A percentile compares a stretch with the other conserved stretches of the same genome.
These are phyloP conservation scores for Fusarium continuum DNA, from an alignment of 2,329 filamentous ascomycete species.

Conservation along the genomic window DNA sequence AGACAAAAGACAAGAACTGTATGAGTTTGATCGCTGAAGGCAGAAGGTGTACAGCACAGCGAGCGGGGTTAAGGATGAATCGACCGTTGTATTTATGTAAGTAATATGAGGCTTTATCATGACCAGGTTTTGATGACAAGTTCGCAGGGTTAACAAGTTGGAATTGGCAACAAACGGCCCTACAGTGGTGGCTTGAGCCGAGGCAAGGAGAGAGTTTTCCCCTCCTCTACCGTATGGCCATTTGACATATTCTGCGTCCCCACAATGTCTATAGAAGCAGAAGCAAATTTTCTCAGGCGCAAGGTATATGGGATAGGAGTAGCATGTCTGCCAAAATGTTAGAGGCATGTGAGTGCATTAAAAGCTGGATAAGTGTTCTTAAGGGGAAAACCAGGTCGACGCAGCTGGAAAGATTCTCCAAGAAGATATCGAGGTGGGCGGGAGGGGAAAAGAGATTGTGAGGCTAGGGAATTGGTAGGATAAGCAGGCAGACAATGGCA, in stretches of 20 bases:
- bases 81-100: neutral
- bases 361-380: neutral
- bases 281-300: neutral
- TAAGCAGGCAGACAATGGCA: neutral
- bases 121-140: neutral
- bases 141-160: neutral
- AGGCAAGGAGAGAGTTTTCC: neutral
- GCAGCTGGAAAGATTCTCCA: neutral
- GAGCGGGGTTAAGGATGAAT: neutral
- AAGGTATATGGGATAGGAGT: neutral
- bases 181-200: neutral
- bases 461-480: neutral
- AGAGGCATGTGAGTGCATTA: neutral
- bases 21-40: neutral
- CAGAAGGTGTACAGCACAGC: neutral
- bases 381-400: neutral
- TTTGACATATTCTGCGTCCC: neutral
- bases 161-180: neutral
- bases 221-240: neutral
- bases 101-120: neutral
- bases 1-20: neutral
- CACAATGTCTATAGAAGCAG: neutral
- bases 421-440: neutral
- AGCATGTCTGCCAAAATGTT: neutral
- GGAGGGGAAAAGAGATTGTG: neutral